Conservation (phyloP, 352 stramenopile species). For the Phytophthora rubi region DNA sequence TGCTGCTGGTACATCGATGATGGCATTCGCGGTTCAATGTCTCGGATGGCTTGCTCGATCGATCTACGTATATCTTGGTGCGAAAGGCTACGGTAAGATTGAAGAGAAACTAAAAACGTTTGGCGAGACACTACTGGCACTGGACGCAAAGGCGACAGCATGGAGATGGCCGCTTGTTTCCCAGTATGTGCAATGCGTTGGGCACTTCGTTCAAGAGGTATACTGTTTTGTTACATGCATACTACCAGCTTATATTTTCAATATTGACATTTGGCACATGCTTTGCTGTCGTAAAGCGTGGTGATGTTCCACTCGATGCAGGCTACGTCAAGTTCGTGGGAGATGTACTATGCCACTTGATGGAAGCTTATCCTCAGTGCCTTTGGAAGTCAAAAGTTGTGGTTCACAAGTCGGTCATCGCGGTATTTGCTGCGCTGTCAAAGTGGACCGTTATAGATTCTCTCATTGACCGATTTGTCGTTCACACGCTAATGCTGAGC, state of each 20-base stretch:
- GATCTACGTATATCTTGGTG: constrained; percentile 60
- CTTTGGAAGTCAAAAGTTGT: constrained; percentile 64
- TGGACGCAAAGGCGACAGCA: constrained; percentile 55
- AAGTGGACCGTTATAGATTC: constrained; percentile 44
- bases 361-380: constrained; percentile 68
- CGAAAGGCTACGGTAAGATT: constrained; percentile 64
- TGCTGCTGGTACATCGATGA: constrained; percentile 34
- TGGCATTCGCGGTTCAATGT: constrained; percentile 65
- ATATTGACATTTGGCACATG: constrained; percentile 13
- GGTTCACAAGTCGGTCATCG: constrained; percentile 60
- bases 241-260: neutral
- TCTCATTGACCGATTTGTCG: constrained; percentile 59
- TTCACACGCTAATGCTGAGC: constrained; percentile 67
- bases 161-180: constrained; percentile 67
- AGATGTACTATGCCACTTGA: constrained; percentile 63
- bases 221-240: neutral
- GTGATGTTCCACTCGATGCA: constrained; percentile 42
- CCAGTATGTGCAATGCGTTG: constrained; percentile 64
- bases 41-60: constrained; percentile 53
- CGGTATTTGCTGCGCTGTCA: constrained; percentile 49
- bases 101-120: constrained; percentile 71
- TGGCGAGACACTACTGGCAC: constrained; percentile 70
- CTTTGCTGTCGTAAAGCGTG: constrained; percentile 27
- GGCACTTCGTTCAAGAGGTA: constrained; percentile 63
- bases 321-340: constrained; percentile 61